These are phyloP conservation scores for Scedosporium aurantiacum DNA, from an alignment of 2,329 filamentous ascomycete genomes.

Conservation along the genomic window DNA sequence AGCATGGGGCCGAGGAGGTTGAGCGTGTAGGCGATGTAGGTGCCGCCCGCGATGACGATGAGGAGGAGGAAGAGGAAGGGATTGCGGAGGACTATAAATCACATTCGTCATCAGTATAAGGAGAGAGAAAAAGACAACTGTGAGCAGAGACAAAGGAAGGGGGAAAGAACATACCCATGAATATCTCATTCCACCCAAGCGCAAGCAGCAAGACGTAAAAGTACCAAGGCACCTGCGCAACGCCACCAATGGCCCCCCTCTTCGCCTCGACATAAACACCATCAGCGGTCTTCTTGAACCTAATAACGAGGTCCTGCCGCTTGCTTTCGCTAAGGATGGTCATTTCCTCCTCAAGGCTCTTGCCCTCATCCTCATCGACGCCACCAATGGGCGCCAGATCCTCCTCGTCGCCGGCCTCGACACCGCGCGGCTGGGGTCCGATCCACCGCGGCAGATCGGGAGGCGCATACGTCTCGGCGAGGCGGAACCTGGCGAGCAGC, in stretches of 20 bases:
- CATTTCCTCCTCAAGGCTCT: conserved; percentile 93
- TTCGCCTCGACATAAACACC: conserved; percentile 98
- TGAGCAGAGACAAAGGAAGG: neutral
- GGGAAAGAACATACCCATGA: conserved; percentile 64
- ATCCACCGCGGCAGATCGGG: conserved; percentile 82
- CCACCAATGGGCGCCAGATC: conserved; percentile 83
- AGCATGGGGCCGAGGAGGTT: conserved; percentile 94
- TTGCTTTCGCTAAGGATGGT: conserved; percentile 85
- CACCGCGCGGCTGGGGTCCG: conserved; percentile 62
- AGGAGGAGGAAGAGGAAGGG: conserved; percentile 87
- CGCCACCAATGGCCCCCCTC: conserved; percentile 86
- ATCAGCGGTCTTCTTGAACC: conserved; percentile 98
- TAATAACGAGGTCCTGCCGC: conserved; percentile 78
- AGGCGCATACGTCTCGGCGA: conserved; percentile 60
- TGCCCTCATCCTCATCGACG: conserved; percentile 87
- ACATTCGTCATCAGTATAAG: conserved; percentile 8
- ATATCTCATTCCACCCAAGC: conserved; percentile 97
- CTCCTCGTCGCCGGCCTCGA: conserved; percentile 76
- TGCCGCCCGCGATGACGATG: conserved; percentile 61
- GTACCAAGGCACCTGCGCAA: conserved; percentile 87
- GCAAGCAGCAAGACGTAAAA: conserved; percentile 85
- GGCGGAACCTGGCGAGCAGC: conserved; percentile 72
- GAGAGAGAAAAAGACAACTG: neutral
- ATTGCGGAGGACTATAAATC: conserved; percentile 70
- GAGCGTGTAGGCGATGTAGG: conserved; percentile 84